These are phyloP conservation scores for Xylaria flabelliformis DNA, from an alignment of 495 filamentous ascomycete genomes.

Conservation along the genomic window DNA sequence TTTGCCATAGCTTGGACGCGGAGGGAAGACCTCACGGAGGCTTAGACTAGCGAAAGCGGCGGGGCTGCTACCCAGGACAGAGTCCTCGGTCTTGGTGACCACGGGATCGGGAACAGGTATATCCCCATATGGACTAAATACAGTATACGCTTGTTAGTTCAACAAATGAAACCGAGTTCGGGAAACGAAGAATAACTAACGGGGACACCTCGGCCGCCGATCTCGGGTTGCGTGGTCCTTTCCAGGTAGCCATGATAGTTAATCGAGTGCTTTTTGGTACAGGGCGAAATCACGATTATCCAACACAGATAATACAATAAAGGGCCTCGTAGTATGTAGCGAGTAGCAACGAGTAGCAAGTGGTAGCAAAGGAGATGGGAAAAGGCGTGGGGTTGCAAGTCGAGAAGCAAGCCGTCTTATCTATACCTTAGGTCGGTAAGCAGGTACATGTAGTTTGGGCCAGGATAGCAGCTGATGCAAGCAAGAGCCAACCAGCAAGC, in stretches of 20 bases:
- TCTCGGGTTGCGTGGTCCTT: background rate
- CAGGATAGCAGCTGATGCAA: background rate
- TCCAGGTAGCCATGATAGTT: background rate
- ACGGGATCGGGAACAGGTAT: background rate
- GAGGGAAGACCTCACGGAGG: constrained; percentile 20
- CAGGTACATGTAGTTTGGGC: background rate
- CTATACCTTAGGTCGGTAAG: no score
- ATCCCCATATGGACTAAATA: background rate
- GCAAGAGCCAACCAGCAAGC: background rate
- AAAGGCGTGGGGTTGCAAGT: background rate
- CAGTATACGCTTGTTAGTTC: background rate
- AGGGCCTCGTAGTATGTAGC: background rate
- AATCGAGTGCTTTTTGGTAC: background rate
- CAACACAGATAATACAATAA: background rate
- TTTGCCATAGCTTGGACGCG: constrained; percentile 61
- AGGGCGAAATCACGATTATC: background rate
- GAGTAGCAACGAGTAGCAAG: no score
- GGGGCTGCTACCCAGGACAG: background rate
- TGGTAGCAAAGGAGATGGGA: background rate
- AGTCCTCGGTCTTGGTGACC: background rate
- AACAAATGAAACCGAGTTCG: no score
- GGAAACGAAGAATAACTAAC: background rate
- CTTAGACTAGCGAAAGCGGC: background rate
- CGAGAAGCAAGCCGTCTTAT: background rate
- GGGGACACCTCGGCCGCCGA: background rate